Evolutionary conservation across 768 basidiomycete genomes (phyloP), one percentile per base, ranked within the genome.

Genomic region (Panus rudis): DNA sequence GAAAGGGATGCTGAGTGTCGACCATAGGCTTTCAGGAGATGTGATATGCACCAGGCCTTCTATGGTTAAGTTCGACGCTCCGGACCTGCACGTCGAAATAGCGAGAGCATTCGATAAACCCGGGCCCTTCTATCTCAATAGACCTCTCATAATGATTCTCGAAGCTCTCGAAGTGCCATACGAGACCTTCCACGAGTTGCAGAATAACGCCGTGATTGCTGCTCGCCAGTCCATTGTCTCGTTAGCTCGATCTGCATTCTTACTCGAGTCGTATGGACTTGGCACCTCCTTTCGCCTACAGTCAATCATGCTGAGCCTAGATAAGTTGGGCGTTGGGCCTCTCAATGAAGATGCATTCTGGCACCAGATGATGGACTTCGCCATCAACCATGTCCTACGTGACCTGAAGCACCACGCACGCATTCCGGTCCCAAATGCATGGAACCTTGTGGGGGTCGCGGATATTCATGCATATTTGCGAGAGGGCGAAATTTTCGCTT

Each of bases 401-500:
- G 67, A 75, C 37, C 64, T 85, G 16, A 86, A 85, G 47, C 72
- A 77, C 43, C 58, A 58, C 33, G 81, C 83, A 0, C 71, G 83
- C 4, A 86, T 88, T 28, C 81, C 81, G 11, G 66, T 88, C 12
- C 75, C 73, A 1, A 64, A 65, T 4, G 76, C 72, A 2, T 81
- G 73, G 67, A 86, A 81, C 0, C 58, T 89, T 1, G 84, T 85
- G 4, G 84, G 84, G 1, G 74, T 86, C 6, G 81, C 81, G 1
- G 84, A 89, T 54, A 67, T 78, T 1, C 77, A 80, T 47, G 56
- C 60, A 1, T 73, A 66, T 45, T 66, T 86, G 4, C 24, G 65
- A 25, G 71, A 71, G 43, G 69, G 69, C 2, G 64, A 84, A 49
- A 71, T 87, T 16, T 89, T 82, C 53, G 79, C 72, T 1, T 81